Evolutionary conservation across 2,329 filamentous ascomycete genomes (phyloP).

Genomic region (Magnaporthiopsis poae): DNA sequence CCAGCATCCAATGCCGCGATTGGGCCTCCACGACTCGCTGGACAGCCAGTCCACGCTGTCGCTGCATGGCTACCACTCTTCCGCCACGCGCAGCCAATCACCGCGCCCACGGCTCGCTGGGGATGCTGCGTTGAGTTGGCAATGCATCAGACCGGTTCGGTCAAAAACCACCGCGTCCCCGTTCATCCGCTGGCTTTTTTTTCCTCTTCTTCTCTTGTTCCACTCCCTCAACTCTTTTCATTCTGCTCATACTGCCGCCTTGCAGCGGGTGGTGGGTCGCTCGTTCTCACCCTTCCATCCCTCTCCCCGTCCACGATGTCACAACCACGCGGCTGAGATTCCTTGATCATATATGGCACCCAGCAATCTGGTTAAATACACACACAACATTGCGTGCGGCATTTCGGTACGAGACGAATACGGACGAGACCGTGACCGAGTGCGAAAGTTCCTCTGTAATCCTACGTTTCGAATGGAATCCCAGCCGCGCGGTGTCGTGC

Average conservation of each 20-base stretch:
- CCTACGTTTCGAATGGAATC: too few species aligned
- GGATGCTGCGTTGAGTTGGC: conserved; percentile 7
- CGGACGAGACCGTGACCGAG: neutral
- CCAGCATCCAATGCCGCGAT: too few species aligned
- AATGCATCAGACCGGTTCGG: conserved; percentile 6
- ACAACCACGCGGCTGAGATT: neutral
- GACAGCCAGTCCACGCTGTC: neutral
- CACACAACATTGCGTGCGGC: neutral
- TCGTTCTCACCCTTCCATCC: neutral
- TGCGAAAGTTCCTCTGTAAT: neutral
- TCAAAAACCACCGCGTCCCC: neutral
- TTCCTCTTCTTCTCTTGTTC: neutral
- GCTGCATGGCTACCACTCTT: neutral
- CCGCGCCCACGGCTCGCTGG: conserved; percentile 6
- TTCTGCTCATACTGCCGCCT: neutral
- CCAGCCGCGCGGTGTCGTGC: neutral
- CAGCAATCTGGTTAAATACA: neutral
- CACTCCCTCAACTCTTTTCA: neutral
- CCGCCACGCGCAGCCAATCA: conserved; percentile 7
- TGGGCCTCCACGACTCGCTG: too few species aligned
- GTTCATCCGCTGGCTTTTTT: neutral
- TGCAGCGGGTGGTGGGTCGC: neutral
- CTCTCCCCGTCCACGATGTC: neutral
- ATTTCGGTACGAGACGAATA: neutral
- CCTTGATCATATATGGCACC: neutral